phyloP scores from a whole-genome alignment of 1,139 yeast genomes.

The Candida sojae region DNA sequence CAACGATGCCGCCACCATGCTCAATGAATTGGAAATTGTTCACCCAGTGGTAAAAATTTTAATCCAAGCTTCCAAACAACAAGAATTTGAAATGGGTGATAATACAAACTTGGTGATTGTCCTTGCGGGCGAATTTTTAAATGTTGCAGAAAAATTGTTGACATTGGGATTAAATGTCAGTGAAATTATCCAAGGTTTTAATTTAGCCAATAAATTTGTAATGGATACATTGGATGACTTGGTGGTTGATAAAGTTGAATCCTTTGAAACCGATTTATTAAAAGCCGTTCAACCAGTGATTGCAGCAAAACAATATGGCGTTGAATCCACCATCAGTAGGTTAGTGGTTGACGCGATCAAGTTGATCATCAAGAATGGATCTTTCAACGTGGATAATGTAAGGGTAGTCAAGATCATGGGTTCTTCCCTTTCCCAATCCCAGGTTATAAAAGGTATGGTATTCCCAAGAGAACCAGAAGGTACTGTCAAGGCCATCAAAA shows the following conservation, averaged over 20 bases:
- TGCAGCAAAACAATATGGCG: constrained; percentile 91
- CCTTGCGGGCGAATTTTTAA: constrained; percentile 89
- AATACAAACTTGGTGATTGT: constrained; percentile 49
- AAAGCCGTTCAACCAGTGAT: constrained; percentile 86
- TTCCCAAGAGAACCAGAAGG: constrained; percentile 98
- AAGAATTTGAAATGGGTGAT: constrained; percentile 77
- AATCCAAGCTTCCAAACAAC: constrained; percentile 97
- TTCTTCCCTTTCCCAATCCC: constrained; percentile 68
- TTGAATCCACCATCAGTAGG: constrained; percentile 72
- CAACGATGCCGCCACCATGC: constrained; percentile 95
- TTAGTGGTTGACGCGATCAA: constrained; percentile 88
- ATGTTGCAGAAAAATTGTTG: constrained; percentile 78
- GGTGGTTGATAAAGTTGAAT: constrained; percentile 62
- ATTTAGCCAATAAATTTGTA: constrained; percentile 76
- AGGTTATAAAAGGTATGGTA: constrained; percentile 95
- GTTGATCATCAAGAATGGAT: constrained; percentile 63
- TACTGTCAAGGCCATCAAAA: constrained; percentile 63
- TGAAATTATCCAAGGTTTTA: constrained; percentile 88
- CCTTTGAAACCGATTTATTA: constrained; percentile 53
- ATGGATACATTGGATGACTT: constrained; percentile 66
- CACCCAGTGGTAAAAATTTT: constrained; percentile 97
- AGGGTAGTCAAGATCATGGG: constrained; percentile 98
- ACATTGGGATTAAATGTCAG: constrained; percentile 87
- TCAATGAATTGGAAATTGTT: constrained; percentile 88
- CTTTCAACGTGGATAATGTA: constrained; percentile 86